A percentile compares a stretch with the other conserved stretches of the same genome.
phyloP scores from a whole-genome alignment of 2,329 filamentous ascomycete species.

The Cytospora mali region DNA sequence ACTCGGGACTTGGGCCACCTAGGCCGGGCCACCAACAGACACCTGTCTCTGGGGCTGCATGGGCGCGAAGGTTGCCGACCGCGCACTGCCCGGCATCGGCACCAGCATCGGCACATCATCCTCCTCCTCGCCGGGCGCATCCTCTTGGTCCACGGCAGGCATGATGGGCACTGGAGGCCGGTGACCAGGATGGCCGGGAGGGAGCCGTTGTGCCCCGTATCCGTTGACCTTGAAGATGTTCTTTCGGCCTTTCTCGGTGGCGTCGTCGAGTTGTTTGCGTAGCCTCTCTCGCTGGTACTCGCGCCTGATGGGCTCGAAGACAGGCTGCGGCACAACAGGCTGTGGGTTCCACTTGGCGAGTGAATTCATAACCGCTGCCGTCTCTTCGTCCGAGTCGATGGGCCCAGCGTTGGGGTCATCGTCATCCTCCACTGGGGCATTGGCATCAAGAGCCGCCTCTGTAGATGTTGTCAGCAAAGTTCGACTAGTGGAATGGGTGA shows the following conservation, averaged over 20 bases:
- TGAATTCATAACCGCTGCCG: conserved; percentile 82
- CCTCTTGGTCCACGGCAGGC: conserved; percentile 50
- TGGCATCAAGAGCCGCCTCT: conserved; percentile 94
- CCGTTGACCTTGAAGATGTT: conserved; percentile 67
- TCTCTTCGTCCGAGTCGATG: conserved; percentile 94
- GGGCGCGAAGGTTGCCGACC: conserved; percentile 22
- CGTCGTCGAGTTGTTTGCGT: conserved; percentile 66
- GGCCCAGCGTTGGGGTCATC: conserved; percentile 78
- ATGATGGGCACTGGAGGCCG: conserved; percentile 26
- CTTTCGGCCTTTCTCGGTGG: conserved; percentile 65
- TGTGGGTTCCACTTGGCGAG: conserved; percentile 75
- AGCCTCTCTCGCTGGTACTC: conserved; percentile 66
- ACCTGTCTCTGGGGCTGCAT: conserved; percentile 24
- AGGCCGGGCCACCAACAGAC: conserved; percentile 26
- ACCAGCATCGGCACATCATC: conserved; percentile 33
- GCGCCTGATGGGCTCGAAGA: conserved; percentile 63
- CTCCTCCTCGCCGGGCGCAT: conserved; percentile 62
- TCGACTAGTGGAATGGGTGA: background rate
- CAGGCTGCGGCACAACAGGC: conserved; percentile 70
- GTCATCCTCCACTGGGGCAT: conserved; percentile 85
- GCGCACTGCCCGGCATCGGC: conserved; percentile 22
- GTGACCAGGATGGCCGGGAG: conserved; percentile 50
- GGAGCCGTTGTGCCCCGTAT: conserved; percentile 57
- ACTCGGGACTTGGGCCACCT: background rate
- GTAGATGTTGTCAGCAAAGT: conserved; percentile 29